Base-by-base conservation (phyloP, 768 basidiomycete genomes). In the Panaeolus cyanescens region DNA sequence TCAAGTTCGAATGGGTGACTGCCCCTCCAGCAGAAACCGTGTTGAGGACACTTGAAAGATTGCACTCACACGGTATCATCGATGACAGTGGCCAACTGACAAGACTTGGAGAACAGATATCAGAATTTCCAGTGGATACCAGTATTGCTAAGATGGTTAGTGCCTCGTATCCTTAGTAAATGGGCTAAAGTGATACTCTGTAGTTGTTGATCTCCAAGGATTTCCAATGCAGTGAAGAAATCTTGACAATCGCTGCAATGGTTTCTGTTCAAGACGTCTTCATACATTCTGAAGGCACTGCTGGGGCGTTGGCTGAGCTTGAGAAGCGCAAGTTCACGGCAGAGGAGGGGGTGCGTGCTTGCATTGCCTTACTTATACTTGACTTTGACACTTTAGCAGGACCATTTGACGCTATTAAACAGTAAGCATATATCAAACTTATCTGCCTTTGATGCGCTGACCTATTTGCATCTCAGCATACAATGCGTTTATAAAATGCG, bases 281-380 rank as follows among this genome's bases (percentile, higher is more conserved):
- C 71, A 74, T 96, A 25, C 92, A 93, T 59, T 89, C 91, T 3
- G 92, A 95, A 2, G 95, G 95, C 5, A 87, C 90, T 7, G 83
- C 85, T 5, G 93, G 93, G 12, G 93, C 94, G 1, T 72, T 94
- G 32, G 95, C 92, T 3, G 96, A 99, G 73, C 78, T 99, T 13
- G 96, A 99, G 73, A 82, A 95, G 55, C 79, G 97, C 60, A 99
- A 99, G 72, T 99, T 99, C 68, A 99, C 95, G 0, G 95, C 96
- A 0, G 96, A 99, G 74, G 97, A 99, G 85, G 97, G 97, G 69
- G 95, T 95, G 62, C 68, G 84, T 77, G 58, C 19, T 20, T 17
- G 54, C 13, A 33, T 54, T 31, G 40, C 32, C 9, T n/a, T 31
- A 4, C 8, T 25, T 10, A 20, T 30, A 6, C 36, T 39, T 45